These are phyloP conservation scores for Talaromyces nanjingensis DNA, from an alignment of 495 filamentous ascomycete genomes.

Conservation along the genomic window DNA sequence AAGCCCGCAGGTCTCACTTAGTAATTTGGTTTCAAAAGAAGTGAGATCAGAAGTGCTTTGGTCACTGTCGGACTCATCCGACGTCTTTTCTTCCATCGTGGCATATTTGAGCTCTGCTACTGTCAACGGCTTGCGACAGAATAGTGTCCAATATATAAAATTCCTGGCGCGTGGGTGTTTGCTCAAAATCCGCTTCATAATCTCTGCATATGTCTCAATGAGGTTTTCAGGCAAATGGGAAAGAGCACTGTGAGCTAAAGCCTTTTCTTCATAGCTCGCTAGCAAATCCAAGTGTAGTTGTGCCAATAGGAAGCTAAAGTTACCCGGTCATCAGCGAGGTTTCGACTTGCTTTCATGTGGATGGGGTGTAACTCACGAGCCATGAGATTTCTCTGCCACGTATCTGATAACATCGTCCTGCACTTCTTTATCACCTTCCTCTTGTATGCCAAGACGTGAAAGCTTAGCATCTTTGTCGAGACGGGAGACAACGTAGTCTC, in stretches of 20 bases:
- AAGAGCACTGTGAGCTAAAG: constrained; percentile 20
- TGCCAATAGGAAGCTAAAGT: constrained; percentile 24
- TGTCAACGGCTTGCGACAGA: constrained; percentile 19
- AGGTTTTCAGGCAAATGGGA: constrained; percentile 25
- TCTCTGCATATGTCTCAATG: constrained; percentile 26
- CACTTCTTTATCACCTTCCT: constrained; percentile 9
- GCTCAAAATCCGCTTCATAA: constrained; percentile 26
- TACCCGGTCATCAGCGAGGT: neutral
- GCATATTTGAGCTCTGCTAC: constrained; percentile 21
- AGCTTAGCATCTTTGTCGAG: constrained; percentile 13
- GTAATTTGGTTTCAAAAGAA: constrained; percentile 17
- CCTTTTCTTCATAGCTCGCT: constrained; percentile 16
- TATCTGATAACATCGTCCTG: constrained; percentile 14
- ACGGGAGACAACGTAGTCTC: constrained; percentile 14
- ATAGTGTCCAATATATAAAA: constrained; percentile 26
- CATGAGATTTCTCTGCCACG: constrained; percentile 21
- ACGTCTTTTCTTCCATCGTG: constrained; percentile 2
- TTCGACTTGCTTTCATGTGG: neutral
- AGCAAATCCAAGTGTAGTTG: constrained; percentile 23
- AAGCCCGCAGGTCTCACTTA: constrained; percentile 16
- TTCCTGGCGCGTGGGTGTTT: constrained; percentile 15
- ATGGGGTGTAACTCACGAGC: constrained; percentile 17
- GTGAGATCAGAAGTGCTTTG: neutral
- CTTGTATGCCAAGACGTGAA: constrained; percentile 9
- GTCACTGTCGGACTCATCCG: neutral